A percentile compares a stretch with the other conserved stretches of the same genome.
Conservation (phyloP, 2,329 filamentous ascomycete species). For the Juglanconis sp. region DNA sequence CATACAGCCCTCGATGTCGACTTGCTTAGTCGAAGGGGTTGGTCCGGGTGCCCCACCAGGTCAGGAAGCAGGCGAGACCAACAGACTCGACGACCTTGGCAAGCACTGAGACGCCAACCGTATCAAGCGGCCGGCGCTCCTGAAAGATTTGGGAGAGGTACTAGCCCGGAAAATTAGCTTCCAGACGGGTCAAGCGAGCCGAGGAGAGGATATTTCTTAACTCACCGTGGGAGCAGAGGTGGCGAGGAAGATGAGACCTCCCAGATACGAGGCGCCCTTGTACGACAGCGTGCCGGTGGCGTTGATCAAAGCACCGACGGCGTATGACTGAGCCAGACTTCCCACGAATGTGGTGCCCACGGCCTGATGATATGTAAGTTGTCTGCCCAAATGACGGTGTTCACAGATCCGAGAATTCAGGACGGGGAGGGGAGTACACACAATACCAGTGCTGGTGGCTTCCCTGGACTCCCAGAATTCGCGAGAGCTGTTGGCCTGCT, state of each 20-base stretch:
- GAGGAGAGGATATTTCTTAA: slow-evolving; percentile 24
- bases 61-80: slow-evolving; percentile 86
- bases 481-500: slow-evolving; percentile 89
- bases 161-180: slow-evolving; percentile 40
- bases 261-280: slow-evolving; percentile 95
- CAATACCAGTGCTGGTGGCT: slow-evolving; percentile 78
- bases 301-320: slow-evolving; percentile 87
- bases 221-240: slow-evolving; percentile 82
- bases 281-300: slow-evolving; percentile 92
- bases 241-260: slow-evolving; percentile 85
- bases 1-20: neutral
- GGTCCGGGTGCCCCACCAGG: slow-evolving; percentile 95
- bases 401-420: neutral
- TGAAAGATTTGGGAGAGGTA: slow-evolving; percentile 82
- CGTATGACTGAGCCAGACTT: slow-evolving; percentile 84
- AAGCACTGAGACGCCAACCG: slow-evolving; percentile 78
- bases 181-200: neutral
- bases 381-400: too few species aligned
- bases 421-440: slow-evolving; percentile 50
- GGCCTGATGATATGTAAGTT: slow-evolving; percentile 3
- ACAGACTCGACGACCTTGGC: slow-evolving; percentile 90
- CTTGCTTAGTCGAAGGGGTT: slow-evolving; percentile 77
- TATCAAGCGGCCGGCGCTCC: slow-evolving; percentile 90
- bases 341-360: slow-evolving; percentile 72
- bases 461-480: slow-evolving; percentile 95